Conservation (phyloP, 805 yeast species). For the Candida tammaniensis region DNA sequence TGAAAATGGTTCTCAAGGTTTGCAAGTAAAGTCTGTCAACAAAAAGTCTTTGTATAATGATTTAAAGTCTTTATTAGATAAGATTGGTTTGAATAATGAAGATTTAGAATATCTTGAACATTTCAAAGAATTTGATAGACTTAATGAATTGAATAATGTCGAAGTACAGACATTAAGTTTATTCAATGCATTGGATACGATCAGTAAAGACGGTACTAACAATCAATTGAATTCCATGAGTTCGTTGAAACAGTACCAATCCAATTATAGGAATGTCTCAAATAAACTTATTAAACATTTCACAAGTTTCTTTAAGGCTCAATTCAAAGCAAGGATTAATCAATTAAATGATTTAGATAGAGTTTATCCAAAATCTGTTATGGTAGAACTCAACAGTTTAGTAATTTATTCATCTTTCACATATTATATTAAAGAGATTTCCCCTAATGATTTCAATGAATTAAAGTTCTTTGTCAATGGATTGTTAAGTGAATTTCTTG, state of each 20-base stretch:
- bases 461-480: constrained; percentile 43
- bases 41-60: constrained; percentile 73
- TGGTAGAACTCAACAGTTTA: constrained; percentile 25
- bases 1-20: constrained; percentile 73
- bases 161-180: constrained; percentile 58
- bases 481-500: constrained; percentile 26
- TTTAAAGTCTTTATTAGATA: constrained; percentile 61
- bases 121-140: constrained; percentile 48
- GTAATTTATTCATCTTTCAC: constrained; percentile 32
- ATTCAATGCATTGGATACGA: constrained; percentile 63
- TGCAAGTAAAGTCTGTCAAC: constrained; percentile 81
- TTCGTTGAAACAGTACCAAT: constrained; percentile 66
- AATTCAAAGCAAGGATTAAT: constrained; percentile 34
- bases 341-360: constrained; percentile 23
- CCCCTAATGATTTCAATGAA: constrained; percentile 44
- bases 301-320: constrained; percentile 29
- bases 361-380: constrained; percentile 20
- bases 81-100: constrained; percentile 62
- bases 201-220: constrained; percentile 35
- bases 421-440: constrained; percentile 54
- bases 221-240: constrained; percentile 59
- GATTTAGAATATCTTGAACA: constrained; percentile 48
- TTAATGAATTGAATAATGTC: constrained; percentile 39
- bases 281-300: constrained; percentile 48
- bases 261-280: constrained; percentile 56